phyloP scores from a whole-genome alignment of 352 stramenopile genomes.

The Phytophthora lateralis region DNA sequence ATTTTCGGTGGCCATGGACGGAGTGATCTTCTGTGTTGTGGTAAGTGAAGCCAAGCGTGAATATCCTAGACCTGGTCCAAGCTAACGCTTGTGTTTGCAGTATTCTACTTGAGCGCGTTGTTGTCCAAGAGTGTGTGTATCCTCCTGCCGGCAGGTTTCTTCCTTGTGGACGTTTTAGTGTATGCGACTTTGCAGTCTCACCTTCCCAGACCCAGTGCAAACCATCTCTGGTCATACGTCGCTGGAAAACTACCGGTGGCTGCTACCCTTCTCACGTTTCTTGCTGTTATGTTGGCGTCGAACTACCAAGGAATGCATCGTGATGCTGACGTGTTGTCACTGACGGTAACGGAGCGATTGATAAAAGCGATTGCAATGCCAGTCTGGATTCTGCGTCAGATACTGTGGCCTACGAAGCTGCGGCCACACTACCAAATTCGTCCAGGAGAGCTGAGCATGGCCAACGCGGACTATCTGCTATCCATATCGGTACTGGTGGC shows the following conservation, averaged over 20 bases:
- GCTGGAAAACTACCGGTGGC: constrained; percentile 33
- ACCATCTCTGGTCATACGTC: constrained; percentile 25
- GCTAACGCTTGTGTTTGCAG: constrained; percentile 18
- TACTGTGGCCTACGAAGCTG: constrained; percentile 56
- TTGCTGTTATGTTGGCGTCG: constrained; percentile 46
- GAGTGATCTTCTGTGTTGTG: constrained; percentile 21
- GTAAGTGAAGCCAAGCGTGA: constrained; percentile 1
- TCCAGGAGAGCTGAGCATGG: constrained; percentile 38
- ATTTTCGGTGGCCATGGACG: constrained; percentile 9
- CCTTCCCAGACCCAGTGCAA: constrained; percentile 8
- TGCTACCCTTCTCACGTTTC: constrained; percentile 30
- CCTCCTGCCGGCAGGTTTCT: constrained; percentile 39
- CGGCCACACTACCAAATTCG: constrained; percentile 62
- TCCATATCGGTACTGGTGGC: constrained; percentile 18
- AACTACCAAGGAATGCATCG: constrained; percentile 47
- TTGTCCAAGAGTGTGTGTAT: constrained; percentile 68
- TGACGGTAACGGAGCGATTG: constrained; percentile 42
- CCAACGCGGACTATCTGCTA: constrained; percentile 44
- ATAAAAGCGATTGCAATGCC: constrained; percentile 53
- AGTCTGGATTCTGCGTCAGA: constrained; percentile 38
- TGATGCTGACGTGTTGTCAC: constrained; percentile 47
- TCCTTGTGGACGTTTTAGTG: constrained; percentile 48
- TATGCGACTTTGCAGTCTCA: constrained; percentile 13
- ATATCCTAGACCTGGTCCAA: not conserved
- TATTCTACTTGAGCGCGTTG: constrained; percentile 43